A percentile compares a stretch with the other conserved stretches of the same genome.
phyloP scores from a whole-genome alignment of 768 basidiomycete genomes.

The Suillus subalutaceus region DNA sequence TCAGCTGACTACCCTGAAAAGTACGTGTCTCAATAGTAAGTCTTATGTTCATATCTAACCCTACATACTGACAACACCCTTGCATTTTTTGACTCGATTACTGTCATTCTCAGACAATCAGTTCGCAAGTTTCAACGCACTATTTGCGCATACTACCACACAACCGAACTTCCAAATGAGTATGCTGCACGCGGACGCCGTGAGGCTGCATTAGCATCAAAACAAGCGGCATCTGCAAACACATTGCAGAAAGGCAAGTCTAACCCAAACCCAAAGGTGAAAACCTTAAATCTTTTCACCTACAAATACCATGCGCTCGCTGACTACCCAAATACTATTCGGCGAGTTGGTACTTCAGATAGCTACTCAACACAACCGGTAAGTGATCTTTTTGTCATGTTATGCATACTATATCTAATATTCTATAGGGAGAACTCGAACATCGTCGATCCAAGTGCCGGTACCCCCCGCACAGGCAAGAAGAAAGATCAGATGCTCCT shows the following conservation, averaged over 20 bases:
- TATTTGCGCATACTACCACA: no score
- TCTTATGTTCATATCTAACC: background rate
- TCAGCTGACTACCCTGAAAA: conserved; percentile 30
- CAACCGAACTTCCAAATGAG: no score
- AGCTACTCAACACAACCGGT: conserved; percentile 40
- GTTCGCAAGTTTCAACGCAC: no score
- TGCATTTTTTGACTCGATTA: no score
- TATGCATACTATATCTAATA: background rate
- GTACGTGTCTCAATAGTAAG: conserved; percentile 6
- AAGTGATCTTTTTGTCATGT: background rate
- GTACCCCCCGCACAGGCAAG: conserved; percentile 40
- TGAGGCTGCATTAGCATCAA: no score
- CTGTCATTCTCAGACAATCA: no score
- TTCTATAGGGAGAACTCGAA: conserved; percentile 39
- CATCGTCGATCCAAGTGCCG: conserved; percentile 38
- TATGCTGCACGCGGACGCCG: no score
- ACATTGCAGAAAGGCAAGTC: no score
- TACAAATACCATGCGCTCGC: conserved; percentile 22
- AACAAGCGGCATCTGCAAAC: no score
- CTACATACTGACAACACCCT: no score
- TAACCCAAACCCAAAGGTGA: no score
- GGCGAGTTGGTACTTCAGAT: conserved; percentile 36
- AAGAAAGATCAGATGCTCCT: conserved; percentile 16
- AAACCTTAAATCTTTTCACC: conserved; percentile 13
- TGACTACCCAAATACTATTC: conserved; percentile 19